A percentile compares a stretch with the other conserved stretches of the same genome.
These are phyloP conservation scores for Crataegus laevigata DNA, from an alignment of 306 rosid species.

Conservation along the genomic window DNA sequence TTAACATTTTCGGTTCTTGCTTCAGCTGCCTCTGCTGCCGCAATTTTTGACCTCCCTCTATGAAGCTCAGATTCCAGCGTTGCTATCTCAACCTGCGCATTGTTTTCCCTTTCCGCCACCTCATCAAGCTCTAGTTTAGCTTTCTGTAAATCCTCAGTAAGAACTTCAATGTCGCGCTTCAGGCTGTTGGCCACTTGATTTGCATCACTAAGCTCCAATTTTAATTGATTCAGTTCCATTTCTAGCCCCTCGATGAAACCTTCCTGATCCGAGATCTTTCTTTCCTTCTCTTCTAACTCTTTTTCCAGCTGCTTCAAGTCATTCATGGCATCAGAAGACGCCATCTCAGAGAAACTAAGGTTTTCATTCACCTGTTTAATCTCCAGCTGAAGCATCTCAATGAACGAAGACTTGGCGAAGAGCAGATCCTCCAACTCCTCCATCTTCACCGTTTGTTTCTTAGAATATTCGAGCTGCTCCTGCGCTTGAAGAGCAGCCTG, in stretches of 20 bases:
- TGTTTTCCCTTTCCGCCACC: slow-evolving; percentile 26
- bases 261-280: slow-evolving; percentile 26
- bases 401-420: slow-evolving; percentile 8
- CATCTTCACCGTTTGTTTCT: slow-evolving; percentile 22
- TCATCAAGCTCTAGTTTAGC: slow-evolving; percentile 32
- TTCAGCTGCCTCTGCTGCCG: slow-evolving; percentile 31
- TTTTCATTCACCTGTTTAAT: slow-evolving; percentile 17
- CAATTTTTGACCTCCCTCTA: slow-evolving; percentile 22
- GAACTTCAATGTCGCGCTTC: slow-evolving; percentile 27
- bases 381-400: slow-evolving; percentile 22
- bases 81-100: slow-evolving; percentile 47
- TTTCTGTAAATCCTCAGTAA: slow-evolving; percentile 31
- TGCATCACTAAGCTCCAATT: slow-evolving; percentile 24
- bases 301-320: slow-evolving; percentile 15
- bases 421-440: slow-evolving; percentile 25
- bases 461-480: slow-evolving; percentile 28
- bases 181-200: slow-evolving; percentile 35
- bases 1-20: slow-evolving; percentile 21
- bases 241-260: slow-evolving; percentile 30
- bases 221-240: slow-evolving; percentile 33
- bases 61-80: slow-evolving; percentile 51
- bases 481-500: slow-evolving; percentile 24
- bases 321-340: slow-evolving; percentile 13
- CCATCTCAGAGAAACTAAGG: slow-evolving; percentile 10
- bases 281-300: slow-evolving; percentile 35